A percentile compares a stretch with the other conserved stretches of the same genome.
These are phyloP conservation scores for Rhodocollybia butyracea DNA, from an alignment of 768 basidiomycete genomes.

Conservation along the genomic window DNA sequence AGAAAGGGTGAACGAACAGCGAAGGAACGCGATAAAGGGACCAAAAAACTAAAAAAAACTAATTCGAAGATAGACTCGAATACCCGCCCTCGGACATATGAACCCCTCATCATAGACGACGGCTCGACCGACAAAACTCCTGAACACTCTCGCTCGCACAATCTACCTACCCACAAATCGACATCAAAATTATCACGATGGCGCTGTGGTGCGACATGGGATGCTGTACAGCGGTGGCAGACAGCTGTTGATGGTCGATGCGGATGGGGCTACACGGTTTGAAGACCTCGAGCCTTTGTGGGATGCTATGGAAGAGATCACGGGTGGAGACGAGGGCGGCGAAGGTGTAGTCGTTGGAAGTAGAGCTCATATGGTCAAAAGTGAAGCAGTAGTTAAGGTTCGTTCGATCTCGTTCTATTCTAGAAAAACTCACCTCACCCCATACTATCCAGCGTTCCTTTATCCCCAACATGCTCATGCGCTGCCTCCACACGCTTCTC, in stretches of 20 bases:
- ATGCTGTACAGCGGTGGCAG: conserved; percentile 79
- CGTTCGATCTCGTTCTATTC: too few species aligned
- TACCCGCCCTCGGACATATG: conserved; percentile 42
- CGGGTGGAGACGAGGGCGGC: too few species aligned
- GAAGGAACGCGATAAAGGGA: too few species aligned
- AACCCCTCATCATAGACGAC: conserved; percentile 89
- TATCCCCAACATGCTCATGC: too few species aligned
- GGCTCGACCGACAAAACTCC: conserved; percentile 80
- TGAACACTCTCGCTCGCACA: conserved; percentile 56
- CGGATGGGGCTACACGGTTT: conserved; percentile 90
- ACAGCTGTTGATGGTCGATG: conserved; percentile 87
- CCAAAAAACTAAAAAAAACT: background rate
- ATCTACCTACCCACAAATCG: conserved; percentile 44
- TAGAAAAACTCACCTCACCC: too few species aligned
- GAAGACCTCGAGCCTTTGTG: conserved; percentile 80
- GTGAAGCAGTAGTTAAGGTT: too few species aligned
- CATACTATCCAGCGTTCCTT: too few species aligned
- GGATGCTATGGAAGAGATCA: conserved; percentile 73
- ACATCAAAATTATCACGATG: conserved; percentile 77
- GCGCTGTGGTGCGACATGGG: conserved; percentile 88
- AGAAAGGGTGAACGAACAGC: conserved; percentile 32
- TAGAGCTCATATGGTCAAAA: too few species aligned
- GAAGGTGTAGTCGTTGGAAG: too few species aligned
- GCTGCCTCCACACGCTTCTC: too few species aligned
- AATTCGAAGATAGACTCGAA: background rate